phyloP scores from a whole-genome alignment of 495 filamentous ascomycete species.

The Penicillium dipodomyicola region DNA sequence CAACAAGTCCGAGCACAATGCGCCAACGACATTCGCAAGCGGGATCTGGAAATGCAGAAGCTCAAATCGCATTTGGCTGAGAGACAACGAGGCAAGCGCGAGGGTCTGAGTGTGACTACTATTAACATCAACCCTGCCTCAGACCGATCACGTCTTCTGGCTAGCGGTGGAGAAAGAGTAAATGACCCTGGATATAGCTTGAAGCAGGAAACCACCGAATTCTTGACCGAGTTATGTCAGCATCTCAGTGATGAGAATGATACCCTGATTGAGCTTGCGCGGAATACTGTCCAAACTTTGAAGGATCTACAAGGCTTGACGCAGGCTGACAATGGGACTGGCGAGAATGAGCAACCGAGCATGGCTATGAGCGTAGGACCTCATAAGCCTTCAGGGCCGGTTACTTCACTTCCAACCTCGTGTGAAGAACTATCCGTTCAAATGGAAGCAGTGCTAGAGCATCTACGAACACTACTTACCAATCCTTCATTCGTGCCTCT shows the following conservation, averaged over 20 bases:
- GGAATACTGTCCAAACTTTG: slow-evolving; percentile 67
- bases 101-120: slow-evolving; percentile 49
- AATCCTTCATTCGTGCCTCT: slow-evolving; percentile 95
- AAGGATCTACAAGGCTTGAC: slow-evolving; percentile 78
- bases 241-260: slow-evolving; percentile 94
- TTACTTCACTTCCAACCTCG: slow-evolving; percentile 50
- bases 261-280: slow-evolving; percentile 67
- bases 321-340: slow-evolving; percentile 35
- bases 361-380: slow-evolving; percentile 38
- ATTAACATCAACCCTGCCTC: slow-evolving; percentile 47
- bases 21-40: slow-evolving; percentile 87
- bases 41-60: slow-evolving; percentile 82
- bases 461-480: slow-evolving; percentile 77
- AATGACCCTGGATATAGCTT: slow-evolving; percentile 67
- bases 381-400: slow-evolving; percentile 30
- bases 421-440: slow-evolving; percentile 72
- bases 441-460: slow-evolving; percentile 71
- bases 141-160: slow-evolving; percentile 29
- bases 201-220: slow-evolving; percentile 84
- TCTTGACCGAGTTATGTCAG: slow-evolving; percentile 84
- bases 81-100: slow-evolving; percentile 48
- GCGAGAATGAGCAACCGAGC: slow-evolving; percentile 36
- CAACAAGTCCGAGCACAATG: slow-evolving; percentile 82
- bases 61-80: slow-evolving; percentile 80
- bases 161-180: slow-evolving; percentile 45